Base-by-base conservation (phyloP, 495 filamentous ascomycete genomes). In the Penicilliopsis zonata region DNA sequence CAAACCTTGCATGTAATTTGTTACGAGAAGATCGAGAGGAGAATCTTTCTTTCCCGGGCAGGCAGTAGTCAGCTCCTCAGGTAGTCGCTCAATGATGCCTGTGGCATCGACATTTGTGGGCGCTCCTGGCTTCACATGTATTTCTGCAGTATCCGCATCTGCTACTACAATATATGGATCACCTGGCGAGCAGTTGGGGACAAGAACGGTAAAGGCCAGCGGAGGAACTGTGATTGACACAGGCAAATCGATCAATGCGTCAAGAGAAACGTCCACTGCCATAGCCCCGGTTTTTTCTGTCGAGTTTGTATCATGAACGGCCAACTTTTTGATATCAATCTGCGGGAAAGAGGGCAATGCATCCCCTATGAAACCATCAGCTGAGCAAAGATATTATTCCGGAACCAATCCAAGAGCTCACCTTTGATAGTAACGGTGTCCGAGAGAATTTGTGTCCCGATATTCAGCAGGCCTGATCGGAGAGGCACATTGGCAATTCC, bases 21-120 rank as follows among this genome's bases (percentile, higher is more conserved):
- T 74, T 17, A 98, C 65, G 12, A 98, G 61, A n/a, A 70, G 58
- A 46, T 98, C 90, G 33, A 98, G 63, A 1, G 90, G 88, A 0
- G 90, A 95, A 9, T 70, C 74, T 12, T 75, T 57, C 6, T 74
- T 74, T 27, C 75, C 63, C 0, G 90, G 90, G 40, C 90, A 98
- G 13, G 58, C 57, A 5, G 53, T 63, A 7, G 72, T 81, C 17
- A 98, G 59, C 12, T 70, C 53, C 22, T 80, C 66, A 3, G 90
- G 82, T 8, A 98, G 57, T 27, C 75, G 62, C 15, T 59, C 63
- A 28, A 95, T 69, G 21, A 84, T 46, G 2, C 79, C 84, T 18
- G 67, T 63, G 9, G 82, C 76, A 35, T 80, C 65, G 22, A 86
- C 65, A n/a, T 61, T 49, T 13, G 87, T 72, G 27, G 79, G 61